Evolutionary conservation across 805 yeast genomes (phyloP).

Genomic region (Candida gorgasii): DNA sequence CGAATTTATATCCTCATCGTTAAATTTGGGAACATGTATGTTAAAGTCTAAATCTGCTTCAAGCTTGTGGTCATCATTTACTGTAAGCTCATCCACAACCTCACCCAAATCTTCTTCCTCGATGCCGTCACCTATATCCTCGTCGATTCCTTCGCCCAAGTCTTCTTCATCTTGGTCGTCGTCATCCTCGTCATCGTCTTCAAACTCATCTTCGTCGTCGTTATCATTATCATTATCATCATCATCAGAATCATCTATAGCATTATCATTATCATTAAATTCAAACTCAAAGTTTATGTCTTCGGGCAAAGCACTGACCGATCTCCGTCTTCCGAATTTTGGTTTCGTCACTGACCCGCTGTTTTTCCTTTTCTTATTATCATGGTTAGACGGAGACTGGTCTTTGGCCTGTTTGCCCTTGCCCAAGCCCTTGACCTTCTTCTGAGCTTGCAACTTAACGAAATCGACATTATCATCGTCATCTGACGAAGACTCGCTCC

Average conservation of each 20-base stretch:
- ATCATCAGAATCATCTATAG: slow-evolving; percentile 22
- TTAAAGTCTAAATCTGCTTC: slow-evolving; percentile 32
- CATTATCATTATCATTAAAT: slow-evolving; percentile 32
- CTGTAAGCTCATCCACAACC: slow-evolving; percentile 11
- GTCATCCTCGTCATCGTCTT: slow-evolving; percentile 14
- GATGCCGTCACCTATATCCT: slow-evolving; percentile 34
- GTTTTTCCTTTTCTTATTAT: slow-evolving; percentile 9
- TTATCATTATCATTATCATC: slow-evolving; percentile 15
- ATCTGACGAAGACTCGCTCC: slow-evolving; percentile 49
- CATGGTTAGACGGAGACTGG: background rate
- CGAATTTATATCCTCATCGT: slow-evolving; percentile 49
- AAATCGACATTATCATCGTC: slow-evolving; percentile 68
- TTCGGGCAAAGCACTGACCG: slow-evolving; percentile 42
- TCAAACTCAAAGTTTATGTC: slow-evolving; percentile 44
- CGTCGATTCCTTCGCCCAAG: slow-evolving; percentile 68
- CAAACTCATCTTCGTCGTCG: slow-evolving; percentile 16
- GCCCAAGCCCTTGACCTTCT: slow-evolving; percentile 57
- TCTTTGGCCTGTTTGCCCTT: slow-evolving; percentile 24
- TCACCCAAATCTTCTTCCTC: slow-evolving; percentile 14
- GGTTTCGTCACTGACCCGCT: slow-evolving; percentile 19
- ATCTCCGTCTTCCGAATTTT: slow-evolving; percentile 36
- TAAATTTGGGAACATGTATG: slow-evolving; percentile 49
- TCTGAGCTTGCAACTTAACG: slow-evolving; percentile 68
- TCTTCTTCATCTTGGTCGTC: slow-evolving; percentile 13
- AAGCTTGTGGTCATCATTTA: slow-evolving; percentile 7